A percentile compares a stretch with the other conserved stretches of the same genome.
Conservation (phyloP, 768 basidiomycete species). For the Fistulinella prunicolor region DNA sequence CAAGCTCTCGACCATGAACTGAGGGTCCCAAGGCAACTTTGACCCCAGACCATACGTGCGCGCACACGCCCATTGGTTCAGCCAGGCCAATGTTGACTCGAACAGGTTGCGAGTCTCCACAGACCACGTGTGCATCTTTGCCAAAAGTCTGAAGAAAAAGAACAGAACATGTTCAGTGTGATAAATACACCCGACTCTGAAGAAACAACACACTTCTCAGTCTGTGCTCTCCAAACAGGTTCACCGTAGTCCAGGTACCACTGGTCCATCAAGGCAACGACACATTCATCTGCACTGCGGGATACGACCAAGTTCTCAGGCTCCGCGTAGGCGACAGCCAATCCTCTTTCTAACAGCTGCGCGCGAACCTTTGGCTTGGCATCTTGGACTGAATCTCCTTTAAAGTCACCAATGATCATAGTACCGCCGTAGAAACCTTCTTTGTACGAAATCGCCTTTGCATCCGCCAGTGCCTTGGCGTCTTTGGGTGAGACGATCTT, state of each 20-base stretch:
- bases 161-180: neutral
- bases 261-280: slow-evolving; percentile 97
- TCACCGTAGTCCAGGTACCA: slow-evolving; percentile 99
- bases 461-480: slow-evolving; percentile 87
- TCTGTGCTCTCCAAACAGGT: slow-evolving; percentile 78
- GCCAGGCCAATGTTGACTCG: slow-evolving; percentile 88
- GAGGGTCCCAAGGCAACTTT: slow-evolving; percentile 93
- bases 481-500: slow-evolving; percentile 98
- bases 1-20: slow-evolving; percentile 94
- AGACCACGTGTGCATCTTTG: slow-evolving; percentile 86
- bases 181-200: neutral
- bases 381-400: slow-evolving; percentile 83
- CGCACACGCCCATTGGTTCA: slow-evolving; percentile 99
- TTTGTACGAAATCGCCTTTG: slow-evolving; percentile 97
- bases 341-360: slow-evolving; percentile 69
- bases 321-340: slow-evolving; percentile 92
- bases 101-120: slow-evolving; percentile 91
- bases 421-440: slow-evolving; percentile 96
- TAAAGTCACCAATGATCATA: slow-evolving; percentile 90
- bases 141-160: slow-evolving; percentile 55
- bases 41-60: slow-evolving; percentile 95
- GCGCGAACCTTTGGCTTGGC: slow-evolving; percentile 89
- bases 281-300: slow-evolving; percentile 94
- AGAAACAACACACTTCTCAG: slow-evolving; percentile 64
- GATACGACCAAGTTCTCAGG: slow-evolving; percentile 90